Base-by-base conservation (phyloP, 139 green algal genomes). In the Chlorella vulgaris region DNA sequence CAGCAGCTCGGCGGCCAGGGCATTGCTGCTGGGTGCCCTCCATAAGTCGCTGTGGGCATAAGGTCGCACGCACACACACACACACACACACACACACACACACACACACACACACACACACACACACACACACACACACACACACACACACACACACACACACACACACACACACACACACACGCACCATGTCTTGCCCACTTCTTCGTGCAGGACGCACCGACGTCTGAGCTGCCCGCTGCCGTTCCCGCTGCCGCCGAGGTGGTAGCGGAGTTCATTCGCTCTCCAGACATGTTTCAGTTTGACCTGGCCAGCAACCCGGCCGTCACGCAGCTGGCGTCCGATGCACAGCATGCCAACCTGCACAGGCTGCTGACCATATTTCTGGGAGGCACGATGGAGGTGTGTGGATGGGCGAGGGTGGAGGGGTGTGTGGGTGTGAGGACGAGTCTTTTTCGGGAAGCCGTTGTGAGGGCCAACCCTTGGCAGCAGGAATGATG, bases 291-390 rank as follows among this genome's bases (percentile, higher is more conserved):
- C 19, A 31, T 80, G 18, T 88, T 81, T 77, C 55, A 78, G 42
- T 88, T 89, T 76, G 68, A 89, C 58, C 70, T 88, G 58, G 43
- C 68, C 2, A 35, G 40, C 60, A 85, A 77, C 70, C 84, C 84
- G 18, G 84, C 79, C 36, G 78, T 88, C 3, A 33, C 40, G 31
- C 31, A 66, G 69, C 78, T 88, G 38, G 69, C 33, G 36, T 26
- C 36, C 38, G 43, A 18, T 39, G 0, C 36, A 4, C 13, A 79
- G 63, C 61, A 86, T 55, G 76, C 51, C 8, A 4, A 73, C 55
- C 71, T 89, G 61, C 63, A 80, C 70, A 35, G 26, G 50, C 73
- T 88, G 69, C 53, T 88, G n/a, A 67, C 55, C 15, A 75, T 83
- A 47, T 83, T 83, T 28, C 60, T 88, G n/a, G 31, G 8, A 6